Evolutionary conservation across 768 basidiomycete species (phyloP).

Genomic region (Tricholoma matsutake): DNA sequence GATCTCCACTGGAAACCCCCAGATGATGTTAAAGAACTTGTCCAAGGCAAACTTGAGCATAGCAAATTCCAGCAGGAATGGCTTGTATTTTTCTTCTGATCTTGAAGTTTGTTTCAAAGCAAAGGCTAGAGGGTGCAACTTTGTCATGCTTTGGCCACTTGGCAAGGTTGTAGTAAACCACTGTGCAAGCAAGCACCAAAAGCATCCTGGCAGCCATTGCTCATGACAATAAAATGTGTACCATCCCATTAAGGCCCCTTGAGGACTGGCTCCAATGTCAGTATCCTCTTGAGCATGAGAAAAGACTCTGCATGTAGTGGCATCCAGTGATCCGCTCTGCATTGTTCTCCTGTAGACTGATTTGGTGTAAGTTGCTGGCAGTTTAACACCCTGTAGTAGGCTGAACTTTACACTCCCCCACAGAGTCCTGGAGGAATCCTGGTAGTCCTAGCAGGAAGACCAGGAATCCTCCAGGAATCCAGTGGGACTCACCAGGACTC

Average conservation of each 20-base stretch:
- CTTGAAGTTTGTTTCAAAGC: slow-evolving; percentile 28
- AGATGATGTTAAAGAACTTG: slow-evolving; percentile 25
- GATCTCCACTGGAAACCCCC: slow-evolving; percentile 27
- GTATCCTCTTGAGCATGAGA: slow-evolving; percentile 26
- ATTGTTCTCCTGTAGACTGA: slow-evolving; percentile 25
- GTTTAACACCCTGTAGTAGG: slow-evolving; percentile 16
- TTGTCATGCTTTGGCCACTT: slow-evolving; percentile 13
- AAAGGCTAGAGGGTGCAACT: slow-evolving; percentile 26
- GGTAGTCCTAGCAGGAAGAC: too few species aligned
- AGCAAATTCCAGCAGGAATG: slow-evolving; percentile 32
- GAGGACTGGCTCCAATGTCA: slow-evolving; percentile 32
- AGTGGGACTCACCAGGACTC: too few species aligned
- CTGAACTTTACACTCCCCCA: too few species aligned
- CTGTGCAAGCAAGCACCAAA: slow-evolving; percentile 33
- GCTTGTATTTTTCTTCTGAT: slow-evolving; percentile 25
- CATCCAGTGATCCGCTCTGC: slow-evolving; percentile 8
- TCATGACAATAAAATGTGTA: slow-evolving; percentile 30
- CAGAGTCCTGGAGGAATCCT: too few species aligned
- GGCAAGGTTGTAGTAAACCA: slow-evolving; percentile 11
- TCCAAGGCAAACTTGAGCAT: slow-evolving; percentile 28
- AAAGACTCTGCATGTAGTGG: slow-evolving; percentile 19
- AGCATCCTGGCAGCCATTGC: slow-evolving; percentile 29
- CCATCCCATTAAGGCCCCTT: slow-evolving; percentile 29
- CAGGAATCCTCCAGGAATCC: too few species aligned
- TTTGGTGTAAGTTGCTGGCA: slow-evolving; percentile 19